Evolutionary conservation across 2,329 filamentous ascomycete genomes (phyloP).

Genomic region (Cryphonectria radicalis): DNA sequence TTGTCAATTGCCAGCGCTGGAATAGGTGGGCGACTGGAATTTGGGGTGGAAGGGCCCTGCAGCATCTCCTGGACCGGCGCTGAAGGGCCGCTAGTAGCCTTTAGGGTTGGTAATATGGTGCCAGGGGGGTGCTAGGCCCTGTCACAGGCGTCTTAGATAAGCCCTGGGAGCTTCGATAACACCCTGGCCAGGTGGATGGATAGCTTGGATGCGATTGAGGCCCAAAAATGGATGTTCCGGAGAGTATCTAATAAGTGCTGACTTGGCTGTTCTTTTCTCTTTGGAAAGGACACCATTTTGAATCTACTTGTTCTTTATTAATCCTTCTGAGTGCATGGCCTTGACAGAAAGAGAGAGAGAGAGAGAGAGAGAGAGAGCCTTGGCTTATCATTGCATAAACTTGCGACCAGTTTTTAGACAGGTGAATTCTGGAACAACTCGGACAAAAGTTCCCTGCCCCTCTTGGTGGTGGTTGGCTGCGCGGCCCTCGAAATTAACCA

Average conservation of each 20-base stretch:
- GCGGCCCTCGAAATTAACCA: conserved; percentile 4
- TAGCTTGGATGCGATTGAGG: conserved; percentile 8
- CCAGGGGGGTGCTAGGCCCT: conserved; percentile 5
- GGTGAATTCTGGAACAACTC: conserved; percentile 5
- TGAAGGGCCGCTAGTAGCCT: conserved; percentile 15
- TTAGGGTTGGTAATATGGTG: neutral
- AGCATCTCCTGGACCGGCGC: conserved; percentile 20
- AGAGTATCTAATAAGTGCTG: neutral
- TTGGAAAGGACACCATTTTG: too few species aligned
- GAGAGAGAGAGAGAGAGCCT: neutral
- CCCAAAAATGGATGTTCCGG: conserved; percentile 14
- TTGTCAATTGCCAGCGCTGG: conserved; percentile 6
- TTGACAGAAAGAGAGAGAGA: too few species aligned
- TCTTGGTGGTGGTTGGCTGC: neutral
- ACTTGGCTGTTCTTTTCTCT: conserved; percentile 13
- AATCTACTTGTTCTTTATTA: neutral
- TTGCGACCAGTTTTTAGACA: neutral
- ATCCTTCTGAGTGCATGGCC: neutral
- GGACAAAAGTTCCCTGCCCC: neutral
- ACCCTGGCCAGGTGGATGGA: neutral
- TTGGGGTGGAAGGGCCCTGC: neutral
- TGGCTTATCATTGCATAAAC: neutral
- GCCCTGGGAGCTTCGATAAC: conserved; percentile 9
- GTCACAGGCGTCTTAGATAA: conserved; percentile 22
- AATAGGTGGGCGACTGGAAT: neutral